Percentiles rank a stretch among this genome's conserved stretches.
Conservation (phyloP, 306 rosid genomes). For the barrel medic (Medicago truncatula) region DNA sequence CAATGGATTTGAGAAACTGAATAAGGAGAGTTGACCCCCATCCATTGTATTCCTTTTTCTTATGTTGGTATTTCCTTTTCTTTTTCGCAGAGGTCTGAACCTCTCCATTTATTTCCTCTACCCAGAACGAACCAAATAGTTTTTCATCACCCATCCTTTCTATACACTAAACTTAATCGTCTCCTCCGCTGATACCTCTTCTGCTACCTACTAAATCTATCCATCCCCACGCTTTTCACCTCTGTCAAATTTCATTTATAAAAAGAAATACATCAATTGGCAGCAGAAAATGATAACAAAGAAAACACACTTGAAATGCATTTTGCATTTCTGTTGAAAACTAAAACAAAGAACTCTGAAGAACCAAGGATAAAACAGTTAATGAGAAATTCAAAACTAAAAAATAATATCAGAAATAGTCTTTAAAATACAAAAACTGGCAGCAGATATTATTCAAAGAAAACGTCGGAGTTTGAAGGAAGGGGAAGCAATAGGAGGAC, state of each 20-base stretch:
- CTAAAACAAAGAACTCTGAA: slow-evolving; percentile 3
- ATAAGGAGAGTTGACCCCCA: slow-evolving; percentile 80
- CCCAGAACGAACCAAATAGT: slow-evolving; percentile 39
- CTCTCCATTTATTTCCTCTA: slow-evolving; percentile 46
- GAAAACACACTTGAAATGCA: not conserved
- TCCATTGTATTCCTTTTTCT: slow-evolving; percentile 64
- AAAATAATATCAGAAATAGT: too few species aligned
- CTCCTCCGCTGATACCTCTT: slow-evolving; percentile 26
- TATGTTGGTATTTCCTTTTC: slow-evolving; percentile 54
- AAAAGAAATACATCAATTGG: not conserved
- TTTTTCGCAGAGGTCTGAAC: slow-evolving; percentile 38
- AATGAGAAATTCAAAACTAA: too few species aligned
- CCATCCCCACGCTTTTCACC: slow-evolving; percentile 28
- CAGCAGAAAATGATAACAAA: slow-evolving; percentile 8
- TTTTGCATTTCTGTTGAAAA: slow-evolving; percentile 5
- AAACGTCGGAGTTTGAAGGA: not conserved
- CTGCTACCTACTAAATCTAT: slow-evolving; percentile 19
- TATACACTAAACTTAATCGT: slow-evolving; percentile 27
- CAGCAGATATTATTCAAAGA: not conserved
- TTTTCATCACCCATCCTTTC: slow-evolving; percentile 33
- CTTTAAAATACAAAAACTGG: not conserved
- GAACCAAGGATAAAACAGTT: too few species aligned
- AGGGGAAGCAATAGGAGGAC: too few species aligned
- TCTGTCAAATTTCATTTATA: not conserved
- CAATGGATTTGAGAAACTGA: slow-evolving; percentile 67